Evolutionary conservation across 2,329 filamentous ascomycete species (phyloP), one percentile per base, ranked within the genome.

Genomic region (Hansfordia pulvinata): DNA sequence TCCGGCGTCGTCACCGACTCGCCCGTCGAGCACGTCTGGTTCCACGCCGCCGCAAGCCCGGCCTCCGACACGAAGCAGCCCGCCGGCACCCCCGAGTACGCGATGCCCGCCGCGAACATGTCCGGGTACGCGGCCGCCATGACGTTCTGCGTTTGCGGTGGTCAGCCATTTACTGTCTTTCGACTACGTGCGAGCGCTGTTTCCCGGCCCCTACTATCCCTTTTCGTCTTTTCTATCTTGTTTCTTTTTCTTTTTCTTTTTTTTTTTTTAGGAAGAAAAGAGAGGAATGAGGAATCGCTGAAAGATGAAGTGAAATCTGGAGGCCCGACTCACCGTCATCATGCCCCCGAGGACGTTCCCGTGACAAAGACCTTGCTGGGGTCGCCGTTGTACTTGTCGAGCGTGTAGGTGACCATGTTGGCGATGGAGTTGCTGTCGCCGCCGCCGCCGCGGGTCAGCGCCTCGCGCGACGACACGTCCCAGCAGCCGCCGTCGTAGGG

Each of bases 341-440:
- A 64, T 64, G n/a, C 50, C 58, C 2, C 60, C 61, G 0, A 57
- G 4, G 49, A 56, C 1, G 44, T 45, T 3, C 70, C 69, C 0
- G 62, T 68, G 2, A 63, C 63, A 32, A 62, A 74, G 2, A 74
- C 63, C 29, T 54, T 56, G 33, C 40, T 50, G 17, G 56, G 38
- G 38, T 75, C 62, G 15, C 54, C 67, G 2, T 52, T 50, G 46
- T 73, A 71, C 39, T 56, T 56, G 7, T 42, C 35, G n/a, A 73
- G 43, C 4, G 64, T 54, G 37, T 68, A 72, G 20, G 47, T 52
- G 24, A 73, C 66, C 68, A 75, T 74, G 39, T 65, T 69, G 14
- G 60, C 63, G 30, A 76, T 68, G 0, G 57, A 55, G 21, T 62
- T 60, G 25, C 57, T 64, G 43, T 75, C 64, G 3, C 65, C 64